Evolutionary conservation across 2,329 filamentous ascomycete species (phyloP).

Genomic region (Pseudovirgaria hyperparasitica): DNA sequence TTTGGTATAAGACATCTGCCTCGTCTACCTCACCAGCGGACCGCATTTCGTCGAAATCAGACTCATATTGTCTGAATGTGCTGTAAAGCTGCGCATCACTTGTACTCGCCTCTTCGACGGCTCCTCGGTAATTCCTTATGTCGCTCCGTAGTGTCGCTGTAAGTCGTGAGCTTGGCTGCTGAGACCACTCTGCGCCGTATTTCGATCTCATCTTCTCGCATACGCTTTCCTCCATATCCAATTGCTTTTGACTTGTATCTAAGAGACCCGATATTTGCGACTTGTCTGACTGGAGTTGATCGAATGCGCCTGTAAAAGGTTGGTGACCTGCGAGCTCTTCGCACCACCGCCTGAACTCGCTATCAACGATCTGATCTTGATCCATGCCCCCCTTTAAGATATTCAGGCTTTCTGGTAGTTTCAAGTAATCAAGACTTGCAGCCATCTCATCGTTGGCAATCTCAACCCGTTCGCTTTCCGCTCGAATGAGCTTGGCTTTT

Average conservation of each 20-base stretch:
- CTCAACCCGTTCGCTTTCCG: constrained; percentile 87
- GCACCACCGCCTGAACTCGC: constrained; percentile 90
- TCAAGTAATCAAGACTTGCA: constrained; percentile 84
- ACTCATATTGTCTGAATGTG: constrained; percentile 75
- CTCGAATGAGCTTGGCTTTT: constrained; percentile 88
- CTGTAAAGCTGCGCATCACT: constrained; percentile 76
- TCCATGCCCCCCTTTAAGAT: constrained; percentile 88
- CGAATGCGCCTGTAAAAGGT: constrained; percentile 65
- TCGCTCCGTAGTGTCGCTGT: constrained; percentile 81
- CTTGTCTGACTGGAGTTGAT: constrained; percentile 66
- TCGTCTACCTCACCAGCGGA: constrained; percentile 76
- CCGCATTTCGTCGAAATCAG: constrained; percentile 91
- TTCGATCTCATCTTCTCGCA: constrained; percentile 99
- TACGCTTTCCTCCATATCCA: constrained; percentile 94
- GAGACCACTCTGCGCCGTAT: constrained; percentile 90
- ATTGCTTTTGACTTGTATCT: constrained; percentile 70
- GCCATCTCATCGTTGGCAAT: constrained; percentile 92
- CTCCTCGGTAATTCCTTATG: constrained; percentile 75
- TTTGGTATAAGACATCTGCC: constrained; percentile 78
- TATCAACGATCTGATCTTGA: constrained; percentile 74
- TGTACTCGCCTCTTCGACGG: constrained; percentile 74
- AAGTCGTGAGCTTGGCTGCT: constrained; percentile 83
- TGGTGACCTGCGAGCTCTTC: constrained; percentile 81
- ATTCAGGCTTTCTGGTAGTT: constrained; percentile 77
- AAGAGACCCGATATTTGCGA: constrained; percentile 58